Conservation (phyloP, 208 protist genomes). For the Leishmania gerbilli region DNA sequence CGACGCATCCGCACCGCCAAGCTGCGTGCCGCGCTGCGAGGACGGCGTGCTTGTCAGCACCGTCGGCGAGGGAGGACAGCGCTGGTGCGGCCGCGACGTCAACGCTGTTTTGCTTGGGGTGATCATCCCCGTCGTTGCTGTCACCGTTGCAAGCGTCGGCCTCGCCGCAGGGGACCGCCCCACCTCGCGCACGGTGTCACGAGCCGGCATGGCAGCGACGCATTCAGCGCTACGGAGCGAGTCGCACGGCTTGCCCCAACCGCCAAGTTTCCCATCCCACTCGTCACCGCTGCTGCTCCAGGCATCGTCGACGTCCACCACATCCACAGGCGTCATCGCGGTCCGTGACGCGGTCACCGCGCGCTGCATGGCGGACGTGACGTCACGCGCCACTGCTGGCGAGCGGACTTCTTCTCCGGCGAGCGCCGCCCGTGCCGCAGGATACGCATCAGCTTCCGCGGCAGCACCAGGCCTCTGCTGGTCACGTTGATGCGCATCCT, state of each 20-base stretch:
- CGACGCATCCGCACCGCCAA: not conserved
- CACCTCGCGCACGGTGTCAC: not conserved
- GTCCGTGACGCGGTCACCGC: not conserved
- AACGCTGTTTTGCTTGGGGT: not conserved
- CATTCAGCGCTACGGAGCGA: not conserved
- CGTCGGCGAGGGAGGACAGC: not conserved
- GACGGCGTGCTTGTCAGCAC: slow-evolving; percentile 4
- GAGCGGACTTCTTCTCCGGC: slow-evolving; percentile 3
- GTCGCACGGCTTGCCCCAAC: not conserved
- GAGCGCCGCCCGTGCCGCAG: slow-evolving; percentile 5
- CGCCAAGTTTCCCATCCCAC: not conserved
- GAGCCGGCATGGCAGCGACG: not conserved
- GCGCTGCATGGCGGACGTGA: not conserved
- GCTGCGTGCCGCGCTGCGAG: slow-evolving; percentile 10
- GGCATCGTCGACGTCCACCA: slow-evolving; percentile 17
- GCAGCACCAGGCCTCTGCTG: not conserved
- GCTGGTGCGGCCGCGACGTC: not conserved
- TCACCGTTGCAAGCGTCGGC: not conserved
- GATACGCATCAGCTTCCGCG: not conserved
- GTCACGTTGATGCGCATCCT: not conserved
- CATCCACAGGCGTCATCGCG: not conserved
- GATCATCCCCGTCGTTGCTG: not conserved
- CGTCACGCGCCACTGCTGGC: slow-evolving; percentile 11
- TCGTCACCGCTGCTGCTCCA: not conserved
- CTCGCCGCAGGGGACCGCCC: not conserved